Base-by-base conservation (phyloP, 805 yeast genomes). In the Ogataea dorogensis region DNA sequence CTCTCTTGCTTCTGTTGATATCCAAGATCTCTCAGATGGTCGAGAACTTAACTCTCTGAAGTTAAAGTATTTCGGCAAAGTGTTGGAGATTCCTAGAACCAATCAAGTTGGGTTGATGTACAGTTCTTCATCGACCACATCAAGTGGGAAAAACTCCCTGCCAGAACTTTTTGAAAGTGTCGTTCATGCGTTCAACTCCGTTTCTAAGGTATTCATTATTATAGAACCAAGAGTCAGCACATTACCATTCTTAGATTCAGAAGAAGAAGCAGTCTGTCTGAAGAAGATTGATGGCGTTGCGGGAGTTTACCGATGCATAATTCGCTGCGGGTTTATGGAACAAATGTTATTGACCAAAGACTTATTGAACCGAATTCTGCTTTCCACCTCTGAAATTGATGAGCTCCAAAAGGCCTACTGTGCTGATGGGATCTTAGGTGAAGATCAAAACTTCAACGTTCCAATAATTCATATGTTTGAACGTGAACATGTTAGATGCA, bases 311-410 rank as follows among this genome's bases (percentile, higher is more conserved):
- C 57, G 72, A 40, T 72, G 77, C 40, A 58, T 73, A 11, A 45
- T 73, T 5, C 58, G 74, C 17, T 72, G 65, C 40, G 80, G 80
- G 3, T 75, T 73, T 51, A 69, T 68, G 72, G 73, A 70, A 28
- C 48, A 47, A 13, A 47, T 57, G 3, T 35, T 28, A 14, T 34
- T 63, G 14, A 44, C 44, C 33, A 53, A 39, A 17, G 15, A 17
- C 8, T 30, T 59, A 10, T 19, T 59, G 11, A 44, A 43, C 14
- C 43, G 38, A 3, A 46, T 59, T 21, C 23, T 56, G 19, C 15
- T 36, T 7, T 47, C 47, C 14, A 35, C 33, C n/a, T 31, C 39
- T 3, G 43, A 41, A 20, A 37, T 42, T 7, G 25, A 31, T 7
- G 44, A 40, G 24, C 28, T 43, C 5, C 30, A 24, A 26, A 36